A percentile compares a stretch with the other conserved stretches of the same genome.
Conservation (phyloP, 2,329 filamentous ascomycete species). For the Fusarium sp. region DNA sequence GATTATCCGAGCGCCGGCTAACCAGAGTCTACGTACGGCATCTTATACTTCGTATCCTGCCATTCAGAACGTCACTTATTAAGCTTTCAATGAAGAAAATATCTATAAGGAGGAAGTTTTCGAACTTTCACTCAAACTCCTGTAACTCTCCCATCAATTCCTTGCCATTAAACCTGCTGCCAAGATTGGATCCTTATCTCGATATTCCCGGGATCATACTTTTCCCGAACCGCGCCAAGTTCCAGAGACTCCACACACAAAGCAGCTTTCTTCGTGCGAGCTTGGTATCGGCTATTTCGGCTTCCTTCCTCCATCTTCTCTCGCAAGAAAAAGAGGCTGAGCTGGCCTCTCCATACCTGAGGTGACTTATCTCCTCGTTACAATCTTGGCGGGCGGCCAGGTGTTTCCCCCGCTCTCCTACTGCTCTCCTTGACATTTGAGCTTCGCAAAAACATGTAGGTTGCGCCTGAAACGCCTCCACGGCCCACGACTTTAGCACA, state of each 20-base stretch:
- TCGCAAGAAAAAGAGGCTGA: constrained; percentile 39
- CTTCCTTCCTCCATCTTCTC: constrained; percentile 38
- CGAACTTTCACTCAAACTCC: not conserved
- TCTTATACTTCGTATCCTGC: not conserved
- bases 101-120: not conserved
- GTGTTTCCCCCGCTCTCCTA: constrained; percentile 36
- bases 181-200: not conserved
- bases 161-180: not conserved
- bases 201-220: not conserved
- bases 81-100: not conserved
- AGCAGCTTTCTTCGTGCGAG: constrained; percentile 33
- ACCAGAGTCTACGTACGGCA: not conserved
- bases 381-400: constrained; percentile 34
- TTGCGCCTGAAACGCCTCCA: constrained; percentile 36
- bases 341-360: constrained; percentile 44
- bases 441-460: constrained; percentile 43
- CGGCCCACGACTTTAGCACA: constrained; percentile 23
- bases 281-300: constrained; percentile 42
- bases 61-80: not conserved
- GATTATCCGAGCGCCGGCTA: constrained; percentile 42
- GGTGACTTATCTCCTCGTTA: constrained; percentile 20
- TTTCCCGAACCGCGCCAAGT: constrained; percentile 1
- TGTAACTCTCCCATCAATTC: no score
- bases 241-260: constrained; percentile 20
- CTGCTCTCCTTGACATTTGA: constrained; percentile 18